phyloP scores from a whole-genome alignment of 768 basidiomycete genomes.

The Crucibulum laeve region DNA sequence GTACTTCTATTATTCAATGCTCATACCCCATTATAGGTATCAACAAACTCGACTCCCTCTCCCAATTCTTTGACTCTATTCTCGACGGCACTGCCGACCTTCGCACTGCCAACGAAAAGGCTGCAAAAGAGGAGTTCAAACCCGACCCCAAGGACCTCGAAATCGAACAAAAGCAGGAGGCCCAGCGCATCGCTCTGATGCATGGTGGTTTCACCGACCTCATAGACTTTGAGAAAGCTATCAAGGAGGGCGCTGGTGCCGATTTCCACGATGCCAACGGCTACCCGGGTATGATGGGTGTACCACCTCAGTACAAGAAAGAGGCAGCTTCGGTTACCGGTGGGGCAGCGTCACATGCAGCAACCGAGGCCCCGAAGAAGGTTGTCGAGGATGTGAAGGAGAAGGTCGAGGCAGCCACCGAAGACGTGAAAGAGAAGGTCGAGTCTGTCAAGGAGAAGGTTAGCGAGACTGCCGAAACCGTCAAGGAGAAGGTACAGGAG shows the following conservation, averaged over 20 bases:
- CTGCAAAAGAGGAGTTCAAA: conserved; percentile 35
- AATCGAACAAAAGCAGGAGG: conserved; percentile 47
- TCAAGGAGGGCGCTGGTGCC: conserved; percentile 34
- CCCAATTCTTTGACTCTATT: conserved; percentile 68
- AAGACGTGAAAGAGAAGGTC: too few species aligned
- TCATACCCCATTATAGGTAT: conserved; percentile 37
- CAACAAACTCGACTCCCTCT: conserved; percentile 70
- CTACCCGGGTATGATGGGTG: conserved; percentile 37
- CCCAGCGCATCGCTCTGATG: conserved; percentile 44
- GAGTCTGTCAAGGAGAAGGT: not conserved
- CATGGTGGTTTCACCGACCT: conserved; percentile 47
- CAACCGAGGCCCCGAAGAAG: too few species aligned
- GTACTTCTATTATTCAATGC: not conserved
- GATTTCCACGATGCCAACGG: conserved; percentile 41
- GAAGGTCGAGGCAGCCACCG: too few species aligned
- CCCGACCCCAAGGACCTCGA: conserved; percentile 38
- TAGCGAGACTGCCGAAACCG: not conserved
- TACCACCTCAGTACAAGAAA: conserved; percentile 26
- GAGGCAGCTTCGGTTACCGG: conserved; percentile 9
- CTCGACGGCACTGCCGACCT: conserved; percentile 66
- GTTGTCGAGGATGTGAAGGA: too few species aligned
- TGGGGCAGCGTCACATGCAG: not conserved
- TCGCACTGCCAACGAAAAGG: conserved; percentile 31
- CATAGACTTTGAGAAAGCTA: conserved; percentile 48
- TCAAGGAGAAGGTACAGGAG: not conserved